phyloP scores from a whole-genome alignment of 257 asterid species.

The Nemophila menziesii region DNA sequence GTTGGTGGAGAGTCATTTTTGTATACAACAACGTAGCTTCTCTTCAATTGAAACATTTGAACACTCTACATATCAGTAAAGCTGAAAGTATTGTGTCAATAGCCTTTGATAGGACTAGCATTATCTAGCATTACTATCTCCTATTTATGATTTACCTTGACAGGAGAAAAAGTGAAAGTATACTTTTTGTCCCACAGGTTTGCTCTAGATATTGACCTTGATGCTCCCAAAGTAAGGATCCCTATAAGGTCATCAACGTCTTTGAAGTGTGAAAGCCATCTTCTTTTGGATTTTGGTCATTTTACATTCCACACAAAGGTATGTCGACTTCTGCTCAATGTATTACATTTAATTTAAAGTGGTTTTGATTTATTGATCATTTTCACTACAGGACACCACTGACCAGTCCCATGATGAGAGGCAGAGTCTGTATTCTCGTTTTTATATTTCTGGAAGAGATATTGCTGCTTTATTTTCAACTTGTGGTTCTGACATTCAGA shows the following conservation, averaged over 20 bases:
- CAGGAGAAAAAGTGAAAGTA: background rate
- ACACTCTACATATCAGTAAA: background rate
- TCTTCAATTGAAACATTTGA: background rate
- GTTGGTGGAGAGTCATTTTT: background rate
- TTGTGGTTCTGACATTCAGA: conserved; percentile 38
- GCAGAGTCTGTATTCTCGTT: conserved; percentile 73
- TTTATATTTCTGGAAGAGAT: conserved; percentile 87
- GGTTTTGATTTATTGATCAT: conserved; percentile 11
- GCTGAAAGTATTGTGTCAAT: background rate
- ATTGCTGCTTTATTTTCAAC: conserved; percentile 84
- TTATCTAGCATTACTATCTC: background rate
- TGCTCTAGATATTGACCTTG: conserved; percentile 98
- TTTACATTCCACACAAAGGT: conserved; percentile 88
- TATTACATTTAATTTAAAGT: conserved; percentile 7
- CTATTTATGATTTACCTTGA: background rate
- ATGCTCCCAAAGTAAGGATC: conserved; percentile 96
- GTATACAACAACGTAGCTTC: background rate
- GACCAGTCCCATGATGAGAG: conserved; percentile 46
- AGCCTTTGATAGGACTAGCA: background rate
- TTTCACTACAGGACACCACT: conserved; percentile 49
- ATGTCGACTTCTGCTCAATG: conserved; percentile 12
- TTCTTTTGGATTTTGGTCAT: conserved; percentile 88
- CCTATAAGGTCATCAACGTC: conserved; percentile 56
- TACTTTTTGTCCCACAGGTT: conserved; percentile 34
- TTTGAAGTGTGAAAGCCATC: conserved; percentile 52